Evolutionary conservation across 257 asterid species (phyloP).

Genomic region (Dorcoceras hygrometricum): DNA sequence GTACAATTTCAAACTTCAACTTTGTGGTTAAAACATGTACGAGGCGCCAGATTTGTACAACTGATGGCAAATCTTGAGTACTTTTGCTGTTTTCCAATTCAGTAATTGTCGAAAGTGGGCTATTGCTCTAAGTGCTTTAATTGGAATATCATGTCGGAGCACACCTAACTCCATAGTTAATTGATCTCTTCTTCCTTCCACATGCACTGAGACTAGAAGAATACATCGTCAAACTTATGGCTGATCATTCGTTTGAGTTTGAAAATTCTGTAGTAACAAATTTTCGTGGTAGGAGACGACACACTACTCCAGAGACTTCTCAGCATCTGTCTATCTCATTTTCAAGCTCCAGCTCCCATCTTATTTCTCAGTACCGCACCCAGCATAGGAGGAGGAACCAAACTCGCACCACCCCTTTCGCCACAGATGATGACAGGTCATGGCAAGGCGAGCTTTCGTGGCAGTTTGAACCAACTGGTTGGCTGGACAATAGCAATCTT

Average conservation of each 20-base stretch:
- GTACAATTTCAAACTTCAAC: neutral
- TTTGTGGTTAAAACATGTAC: neutral
- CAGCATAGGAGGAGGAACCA: conserved; percentile 30
- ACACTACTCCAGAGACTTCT: conserved; percentile 44
- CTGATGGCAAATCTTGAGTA: conserved; percentile 18
- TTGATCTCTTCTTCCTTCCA: neutral
- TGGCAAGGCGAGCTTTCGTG: conserved; percentile 77
- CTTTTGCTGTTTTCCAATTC: conserved; percentile 12
- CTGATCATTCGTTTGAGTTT: conserved; percentile 34
- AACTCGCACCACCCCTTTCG: conserved; percentile 58
- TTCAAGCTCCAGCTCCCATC: conserved; percentile 40
- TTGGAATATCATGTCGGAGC: conserved; percentile 7
- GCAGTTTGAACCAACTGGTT: conserved; percentile 60
- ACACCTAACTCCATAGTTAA: neutral
- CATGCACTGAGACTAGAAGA: neutral
- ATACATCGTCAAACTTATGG: conserved; percentile 28
- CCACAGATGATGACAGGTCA: conserved; percentile 54
- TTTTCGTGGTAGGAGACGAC: conserved; percentile 29
- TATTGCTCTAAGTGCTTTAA: conserved; percentile 25
- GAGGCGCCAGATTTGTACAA: conserved; percentile 8
- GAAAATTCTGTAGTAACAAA: conserved; percentile 22
- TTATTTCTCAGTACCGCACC: conserved; percentile 27
- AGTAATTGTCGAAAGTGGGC: conserved; percentile 22
- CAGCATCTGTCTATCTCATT: conserved; percentile 37
- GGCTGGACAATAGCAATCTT: conserved; percentile 50